Percentiles rank a stretch among this genome's conserved stretches.
phyloP scores from a whole-genome alignment of 495 filamentous ascomycete species.

The Corynascus novoguineensis region DNA sequence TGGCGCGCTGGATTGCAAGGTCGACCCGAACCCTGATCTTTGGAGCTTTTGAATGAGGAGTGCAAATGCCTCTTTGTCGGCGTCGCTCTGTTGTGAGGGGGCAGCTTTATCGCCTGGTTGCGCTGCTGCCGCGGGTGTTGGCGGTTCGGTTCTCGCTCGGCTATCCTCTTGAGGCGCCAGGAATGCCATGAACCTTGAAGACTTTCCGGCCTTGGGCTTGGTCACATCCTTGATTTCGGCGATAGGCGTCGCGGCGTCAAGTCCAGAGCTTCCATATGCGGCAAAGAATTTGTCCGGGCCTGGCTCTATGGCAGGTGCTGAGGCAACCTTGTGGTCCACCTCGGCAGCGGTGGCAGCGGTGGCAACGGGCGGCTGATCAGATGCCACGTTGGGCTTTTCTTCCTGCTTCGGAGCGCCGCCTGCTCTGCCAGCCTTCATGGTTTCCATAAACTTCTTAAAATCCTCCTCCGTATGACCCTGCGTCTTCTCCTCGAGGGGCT shows the following conservation, averaged over 20 bases:
- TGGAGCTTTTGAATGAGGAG: slow-evolving; percentile 79
- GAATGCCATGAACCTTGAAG: slow-evolving; percentile 79
- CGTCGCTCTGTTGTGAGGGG: slow-evolving; percentile 45
- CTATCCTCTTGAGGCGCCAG: slow-evolving; percentile 64
- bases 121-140: slow-evolving; percentile 30
- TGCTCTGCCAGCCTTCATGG: slow-evolving; percentile 65
- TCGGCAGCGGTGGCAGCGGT: slow-evolving; percentile 29
- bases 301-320: slow-evolving; percentile 57
- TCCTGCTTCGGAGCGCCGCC: slow-evolving; percentile 35
- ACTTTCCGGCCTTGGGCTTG: slow-evolving; percentile 48
- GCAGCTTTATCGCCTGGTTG: slow-evolving; percentile 5
- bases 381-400: slow-evolving; percentile 43
- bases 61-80: slow-evolving; percentile 88
- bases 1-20: slow-evolving; percentile 19
- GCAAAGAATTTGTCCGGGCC: slow-evolving; percentile 79
- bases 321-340: slow-evolving; percentile 45
- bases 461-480: slow-evolving; percentile 79
- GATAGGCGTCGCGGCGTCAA: slow-evolving; percentile 32
- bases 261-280: slow-evolving; percentile 48
- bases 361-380: slow-evolving; percentile 20
- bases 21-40: slow-evolving; percentile 25
- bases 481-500: slow-evolving; percentile 62
- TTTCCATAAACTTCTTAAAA: slow-evolving; percentile 92
- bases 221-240: slow-evolving; percentile 38
- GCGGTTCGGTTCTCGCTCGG: slow-evolving; percentile 50